A percentile compares a stretch with the other conserved stretches of the same genome.
These are phyloP conservation scores for Microbotryomycetes sp. DNA, from an alignment of 1,284 basidiomycete species.

Conservation along the genomic window DNA sequence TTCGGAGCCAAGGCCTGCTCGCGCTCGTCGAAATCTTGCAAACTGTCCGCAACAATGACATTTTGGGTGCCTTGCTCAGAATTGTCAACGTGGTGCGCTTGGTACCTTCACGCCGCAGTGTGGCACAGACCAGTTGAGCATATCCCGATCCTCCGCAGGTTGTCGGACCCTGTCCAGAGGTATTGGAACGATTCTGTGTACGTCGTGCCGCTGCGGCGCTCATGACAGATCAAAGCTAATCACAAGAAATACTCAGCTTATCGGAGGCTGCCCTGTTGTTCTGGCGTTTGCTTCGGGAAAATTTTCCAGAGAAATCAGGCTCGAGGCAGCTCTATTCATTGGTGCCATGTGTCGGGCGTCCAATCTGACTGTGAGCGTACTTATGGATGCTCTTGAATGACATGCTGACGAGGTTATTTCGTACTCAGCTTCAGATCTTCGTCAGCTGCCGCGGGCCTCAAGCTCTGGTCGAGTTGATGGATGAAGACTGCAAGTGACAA, in stretches of 20 bases:
- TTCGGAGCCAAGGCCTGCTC: conserved; percentile 87
- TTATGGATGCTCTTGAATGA: too few species aligned
- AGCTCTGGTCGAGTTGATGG: conserved; percentile 78
- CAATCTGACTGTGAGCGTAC: conserved; percentile 56
- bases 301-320: conserved; percentile 81
- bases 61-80: conserved; percentile 69
- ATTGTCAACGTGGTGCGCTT: conserved; percentile 74
- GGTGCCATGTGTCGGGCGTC: conserved; percentile 86
- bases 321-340: conserved; percentile 94
- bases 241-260: too few species aligned
- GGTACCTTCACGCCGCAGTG: neutral
- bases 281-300: conserved; percentile 84
- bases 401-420: neutral
- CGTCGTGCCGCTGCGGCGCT: conserved; percentile 37
- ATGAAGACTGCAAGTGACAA: conserved; percentile 62
- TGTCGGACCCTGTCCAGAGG: conserved; percentile 72
- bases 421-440: conserved; percentile 72
- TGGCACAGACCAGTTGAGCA: neutral
- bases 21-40: conserved; percentile 89
- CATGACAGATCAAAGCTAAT: too few species aligned
- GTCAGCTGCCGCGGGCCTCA: conserved; percentile 54
- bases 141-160: conserved; percentile 50
- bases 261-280: conserved; percentile 40
- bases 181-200: conserved; percentile 89
- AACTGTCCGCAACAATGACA: conserved; percentile 66